Conservation (phyloP, 306 rosid genomes). For the Cyclanthera cordifolia region DNA sequence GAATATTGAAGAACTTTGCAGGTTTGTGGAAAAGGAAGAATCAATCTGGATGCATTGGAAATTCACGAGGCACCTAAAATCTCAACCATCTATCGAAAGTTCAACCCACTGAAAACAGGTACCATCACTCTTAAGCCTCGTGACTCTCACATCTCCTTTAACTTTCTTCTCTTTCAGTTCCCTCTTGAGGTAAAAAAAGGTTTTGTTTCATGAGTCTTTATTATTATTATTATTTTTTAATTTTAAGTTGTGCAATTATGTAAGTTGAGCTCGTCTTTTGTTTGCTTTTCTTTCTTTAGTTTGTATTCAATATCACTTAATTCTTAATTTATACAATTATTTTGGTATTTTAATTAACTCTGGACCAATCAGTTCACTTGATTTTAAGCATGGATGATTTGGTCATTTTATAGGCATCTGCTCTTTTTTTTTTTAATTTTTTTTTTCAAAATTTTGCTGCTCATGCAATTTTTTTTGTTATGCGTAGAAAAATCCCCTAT, state of each 20-base stretch:
- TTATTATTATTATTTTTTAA: no score
- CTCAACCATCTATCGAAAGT: constrained; percentile 8
- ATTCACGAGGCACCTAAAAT: constrained; percentile 10
- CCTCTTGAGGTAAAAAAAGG: constrained; percentile 8
- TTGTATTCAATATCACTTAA: neutral
- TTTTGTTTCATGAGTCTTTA: neutral
- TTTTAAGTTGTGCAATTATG: no score
- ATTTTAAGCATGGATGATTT: no score
- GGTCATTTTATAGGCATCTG: no score
- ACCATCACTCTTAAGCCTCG: constrained; percentile 6
- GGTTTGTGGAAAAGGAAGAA: constrained; percentile 1
- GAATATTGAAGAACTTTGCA: neutral
- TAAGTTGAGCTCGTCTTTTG: no score
- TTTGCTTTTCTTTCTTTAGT: neutral
- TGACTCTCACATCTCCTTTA: neutral
- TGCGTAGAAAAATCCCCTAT: no score
- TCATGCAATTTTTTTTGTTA: no score
- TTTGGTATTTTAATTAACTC: no score
- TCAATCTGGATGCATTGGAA: constrained; percentile 1
- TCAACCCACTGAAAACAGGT: constrained; percentile 8
- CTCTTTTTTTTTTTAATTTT: no score
- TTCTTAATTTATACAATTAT: neutral
- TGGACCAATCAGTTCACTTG: no score
- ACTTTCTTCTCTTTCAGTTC: constrained; percentile 11
- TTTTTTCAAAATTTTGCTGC: no score